phyloP scores from a whole-genome alignment of 257 asterid species.

The Solanum sparsipilum region DNA sequence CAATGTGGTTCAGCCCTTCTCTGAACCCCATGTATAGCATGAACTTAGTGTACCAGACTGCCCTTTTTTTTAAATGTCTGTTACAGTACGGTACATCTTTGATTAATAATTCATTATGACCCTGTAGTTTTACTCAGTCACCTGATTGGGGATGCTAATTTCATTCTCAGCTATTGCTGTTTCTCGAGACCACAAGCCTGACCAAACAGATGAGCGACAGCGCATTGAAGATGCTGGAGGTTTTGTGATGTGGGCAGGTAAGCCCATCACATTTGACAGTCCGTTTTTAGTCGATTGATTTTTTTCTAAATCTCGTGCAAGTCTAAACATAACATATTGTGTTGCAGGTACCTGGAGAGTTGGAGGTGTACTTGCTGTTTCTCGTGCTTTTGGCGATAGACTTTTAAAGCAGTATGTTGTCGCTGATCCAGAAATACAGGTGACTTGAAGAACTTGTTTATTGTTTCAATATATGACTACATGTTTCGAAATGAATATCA shows the following conservation, averaged over 20 bases:
- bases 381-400: conserved; percentile 97
- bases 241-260: conserved; percentile 99
- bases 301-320: neutral
- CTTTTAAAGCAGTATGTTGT: conserved; percentile 84
- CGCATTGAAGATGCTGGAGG: conserved; percentile 99
- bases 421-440: conserved; percentile 97
- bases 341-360: conserved; percentile 92
- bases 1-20: neutral
- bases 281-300: neutral
- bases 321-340: neutral
- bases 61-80: neutral
- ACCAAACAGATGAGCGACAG: conserved; percentile 86
- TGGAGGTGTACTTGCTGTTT: conserved; percentile 98
- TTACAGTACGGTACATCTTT: neutral
- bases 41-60: neutral
- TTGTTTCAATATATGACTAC: neutral
- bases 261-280: neutral
- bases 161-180: conserved; percentile 66
- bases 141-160: neutral
- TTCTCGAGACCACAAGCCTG: conserved; percentile 95
- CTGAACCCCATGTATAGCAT: neutral
- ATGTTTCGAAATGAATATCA: neutral
- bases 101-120: neutral
- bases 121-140: neutral
- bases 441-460: conserved; percentile 5